phyloP scores from a whole-genome alignment of 148 eudicot species.

The Tetragonia tetragonoides region DNA sequence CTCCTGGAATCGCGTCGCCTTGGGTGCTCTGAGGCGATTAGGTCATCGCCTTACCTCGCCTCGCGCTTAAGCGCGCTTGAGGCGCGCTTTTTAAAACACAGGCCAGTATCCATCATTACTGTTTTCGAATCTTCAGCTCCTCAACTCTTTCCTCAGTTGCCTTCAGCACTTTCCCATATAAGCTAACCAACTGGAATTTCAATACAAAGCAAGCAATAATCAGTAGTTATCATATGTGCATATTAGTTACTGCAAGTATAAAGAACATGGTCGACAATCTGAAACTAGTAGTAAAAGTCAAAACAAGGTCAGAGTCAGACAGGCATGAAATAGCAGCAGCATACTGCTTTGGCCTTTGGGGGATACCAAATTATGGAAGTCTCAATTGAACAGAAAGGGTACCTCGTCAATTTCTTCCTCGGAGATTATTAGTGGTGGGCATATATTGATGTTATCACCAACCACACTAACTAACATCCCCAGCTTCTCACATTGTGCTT shows the following conservation, averaged over 20 bases:
- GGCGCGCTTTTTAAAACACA: too few relatives aligned
- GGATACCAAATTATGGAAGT: neutral
- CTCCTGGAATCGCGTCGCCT: too few relatives aligned
- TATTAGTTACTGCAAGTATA: neutral
- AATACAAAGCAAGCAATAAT: neutral
- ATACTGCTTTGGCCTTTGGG: neutral
- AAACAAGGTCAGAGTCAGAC: neutral
- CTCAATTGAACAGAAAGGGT: neutral
- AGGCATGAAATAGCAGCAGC: neutral
- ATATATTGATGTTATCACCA: slow-evolving; percentile 88
- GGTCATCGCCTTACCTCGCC: too few relatives aligned
- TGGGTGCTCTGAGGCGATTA: too few relatives aligned
- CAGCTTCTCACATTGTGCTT: slow-evolving; percentile 77
- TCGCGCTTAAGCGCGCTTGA: too few relatives aligned
- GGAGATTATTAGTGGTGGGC: slow-evolving; percentile 78
- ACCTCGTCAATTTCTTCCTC: slow-evolving; percentile 78
- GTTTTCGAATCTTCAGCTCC: slow-evolving; percentile 56
- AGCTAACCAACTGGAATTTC: slow-evolving; percentile 50
- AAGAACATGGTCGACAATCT: neutral
- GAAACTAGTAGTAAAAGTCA: neutral
- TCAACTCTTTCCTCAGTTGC: slow-evolving; percentile 65
- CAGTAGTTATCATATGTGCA: neutral
- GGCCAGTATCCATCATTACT: too few relatives aligned
- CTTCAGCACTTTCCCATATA: slow-evolving; percentile 66
- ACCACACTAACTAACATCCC: slow-evolving; percentile 94